Evolutionary conservation across 192 early-diverging fungal genomes (phyloP).

Genomic region (Allomyces macrogynus): DNA sequence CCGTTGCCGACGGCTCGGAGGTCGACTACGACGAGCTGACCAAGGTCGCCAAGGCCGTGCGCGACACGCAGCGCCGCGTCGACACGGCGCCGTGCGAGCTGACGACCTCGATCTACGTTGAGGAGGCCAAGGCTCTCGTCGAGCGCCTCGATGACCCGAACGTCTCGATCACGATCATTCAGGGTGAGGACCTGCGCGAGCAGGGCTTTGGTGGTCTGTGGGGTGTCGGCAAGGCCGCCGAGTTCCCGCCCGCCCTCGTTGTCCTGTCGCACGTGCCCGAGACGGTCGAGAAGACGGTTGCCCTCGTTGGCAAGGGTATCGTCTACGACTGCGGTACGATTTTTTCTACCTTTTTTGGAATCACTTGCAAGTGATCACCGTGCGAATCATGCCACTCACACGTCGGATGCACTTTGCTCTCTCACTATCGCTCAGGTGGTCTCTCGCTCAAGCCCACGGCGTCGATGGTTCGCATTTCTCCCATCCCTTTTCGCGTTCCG

Average conservation of each 20-base stretch:
- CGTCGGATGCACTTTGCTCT: too few species aligned
- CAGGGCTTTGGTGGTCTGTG: constrained; percentile 23
- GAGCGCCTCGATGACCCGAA: not conserved
- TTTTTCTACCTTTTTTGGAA: too few species aligned
- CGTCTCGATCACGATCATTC: constrained; percentile 13
- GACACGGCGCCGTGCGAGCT: constrained; percentile 25
- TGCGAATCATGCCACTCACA: too few species aligned
- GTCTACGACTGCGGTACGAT: constrained; percentile 23
- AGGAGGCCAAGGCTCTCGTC: constrained; percentile 9
- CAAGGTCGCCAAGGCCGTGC: constrained; percentile 8
- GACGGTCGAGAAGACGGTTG: constrained; percentile 14
- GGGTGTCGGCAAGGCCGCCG: constrained; percentile 24
- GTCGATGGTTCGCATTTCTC: too few species aligned
- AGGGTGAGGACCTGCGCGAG: constrained; percentile 18
- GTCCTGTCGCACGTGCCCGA: constrained; percentile 16
- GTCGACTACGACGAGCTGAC: constrained; percentile 1
- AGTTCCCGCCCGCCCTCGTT: constrained; percentile 20
- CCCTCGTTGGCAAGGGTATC: constrained; percentile 38
- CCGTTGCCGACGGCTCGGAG: not conserved
- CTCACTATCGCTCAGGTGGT: constrained; percentile 4
- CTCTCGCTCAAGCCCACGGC: constrained; percentile 19
- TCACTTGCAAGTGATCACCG: too few species aligned
- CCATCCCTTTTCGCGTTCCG: too few species aligned
- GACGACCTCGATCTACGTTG: constrained; percentile 18
- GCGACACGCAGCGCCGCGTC: constrained; percentile 15